Conservation (phyloP, 257 asterid species). For the Vinca minor region DNA sequence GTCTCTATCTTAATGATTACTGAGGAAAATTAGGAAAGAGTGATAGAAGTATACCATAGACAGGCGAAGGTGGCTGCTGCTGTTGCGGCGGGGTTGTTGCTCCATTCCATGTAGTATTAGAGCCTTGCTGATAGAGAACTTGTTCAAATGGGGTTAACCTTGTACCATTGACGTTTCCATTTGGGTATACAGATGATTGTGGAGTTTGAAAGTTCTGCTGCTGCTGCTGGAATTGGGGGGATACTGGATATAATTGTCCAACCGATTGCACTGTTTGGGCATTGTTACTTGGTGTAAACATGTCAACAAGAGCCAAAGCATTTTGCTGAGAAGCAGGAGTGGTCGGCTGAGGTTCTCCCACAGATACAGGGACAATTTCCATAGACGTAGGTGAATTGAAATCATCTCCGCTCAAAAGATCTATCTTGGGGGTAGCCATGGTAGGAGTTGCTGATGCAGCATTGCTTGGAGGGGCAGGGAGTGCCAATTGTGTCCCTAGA, state of each 20-base stretch:
- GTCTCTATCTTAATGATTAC: neutral
- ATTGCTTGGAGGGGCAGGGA: slow-evolving; percentile 56
- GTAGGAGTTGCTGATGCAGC: slow-evolving; percentile 45
- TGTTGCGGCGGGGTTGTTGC: slow-evolving; percentile 62
- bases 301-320: slow-evolving; percentile 87
- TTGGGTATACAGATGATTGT: slow-evolving; percentile 40
- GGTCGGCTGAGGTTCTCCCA: slow-evolving; percentile 62
- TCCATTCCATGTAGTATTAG: slow-evolving; percentile 55
- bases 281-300: slow-evolving; percentile 50
- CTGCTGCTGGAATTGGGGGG: slow-evolving; percentile 63
- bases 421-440: slow-evolving; percentile 51
- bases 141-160: slow-evolving; percentile 45
- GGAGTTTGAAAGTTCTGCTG: slow-evolving; percentile 40
- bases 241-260: slow-evolving; percentile 49
- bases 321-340: slow-evolving; percentile 70
- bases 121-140: slow-evolving; percentile 42
- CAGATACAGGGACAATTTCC: slow-evolving; percentile 81
- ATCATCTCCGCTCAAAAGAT: slow-evolving; percentile 97
- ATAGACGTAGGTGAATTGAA: slow-evolving; percentile 51
- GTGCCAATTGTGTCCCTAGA: slow-evolving; percentile 45
- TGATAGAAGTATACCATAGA: slow-evolving; percentile 39
- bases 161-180: slow-evolving; percentile 48
- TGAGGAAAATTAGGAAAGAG: neutral
- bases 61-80: slow-evolving; percentile 69
- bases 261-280: slow-evolving; percentile 31